Evolutionary conservation across 2,329 filamentous ascomycete species (phyloP), one percentile per base, ranked within the genome.

Genomic region (Karstenula rhodostoma): DNA sequence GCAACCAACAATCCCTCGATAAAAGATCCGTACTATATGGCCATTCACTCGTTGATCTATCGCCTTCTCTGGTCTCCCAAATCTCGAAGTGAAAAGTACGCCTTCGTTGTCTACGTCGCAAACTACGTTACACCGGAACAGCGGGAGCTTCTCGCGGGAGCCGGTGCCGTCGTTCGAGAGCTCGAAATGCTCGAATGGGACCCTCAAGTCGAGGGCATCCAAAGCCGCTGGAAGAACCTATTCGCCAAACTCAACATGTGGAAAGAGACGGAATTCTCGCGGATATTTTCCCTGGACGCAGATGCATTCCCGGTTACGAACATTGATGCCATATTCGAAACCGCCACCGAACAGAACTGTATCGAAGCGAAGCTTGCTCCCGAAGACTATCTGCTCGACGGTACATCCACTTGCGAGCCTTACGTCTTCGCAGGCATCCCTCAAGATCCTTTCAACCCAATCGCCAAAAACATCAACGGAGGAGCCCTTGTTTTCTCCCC

Each of bases 241-340:
- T 77, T 77, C 56, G 70, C 73, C 5, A 77, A 77, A 48, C 66
- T 77, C 19, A 67, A 76, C 61, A 77, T 77, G 72, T 77, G 73
- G 74, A 67, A 66, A 8, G 69, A 76, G 52, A 73, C 67, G 0
- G 67, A 73, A 2, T 77, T 76, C 52, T 56, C 54, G n/a, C 68
- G 68, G 22, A 70, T 77, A 17, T 44, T 73, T 0, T 77, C 74
- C 55, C 61, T 77, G 4, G 75, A 77, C 50, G 74, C 72, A 0
- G 75, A 77, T 55, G 75, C 75, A 0, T 74, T 77, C 13, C 74
- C 75, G 0, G 56, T 76, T 3, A 53, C 60, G 0, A 72, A 71
- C 32, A 64, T 76, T 37, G 75, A 77, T 48, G 62, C 57, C 7
- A 69, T 77, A 61, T 75, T 77, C 52, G 67, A 72, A 10, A 33